Evolutionary conservation across 108 stramenopile genomes (phyloP), one percentile per base, ranked within the genome.

Genomic region (Seminavis robusta): DNA sequence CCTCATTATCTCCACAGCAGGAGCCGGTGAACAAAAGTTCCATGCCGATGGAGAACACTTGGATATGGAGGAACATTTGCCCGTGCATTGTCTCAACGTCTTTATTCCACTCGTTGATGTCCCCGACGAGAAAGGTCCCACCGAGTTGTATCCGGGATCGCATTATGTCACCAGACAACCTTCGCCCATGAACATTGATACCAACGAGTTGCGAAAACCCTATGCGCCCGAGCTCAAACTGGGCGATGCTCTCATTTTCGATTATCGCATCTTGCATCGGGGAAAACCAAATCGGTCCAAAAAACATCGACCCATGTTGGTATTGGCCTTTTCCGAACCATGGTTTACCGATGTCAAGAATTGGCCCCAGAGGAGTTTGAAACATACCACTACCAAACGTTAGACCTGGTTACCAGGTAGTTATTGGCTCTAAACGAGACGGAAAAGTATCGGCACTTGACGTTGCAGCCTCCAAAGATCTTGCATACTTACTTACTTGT

Each of bases 311-410:
- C 61, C 71, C 10, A 49, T 84, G 30, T 47, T 89, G 33, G 83
- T 82, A 0, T 44, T 84, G 40, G 84, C 87, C 13, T 72, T 80
- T 64, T 65, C 73, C 9, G 47, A 73, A 57, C 49, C 56, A 11
- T 85, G 83, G 88, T 90, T 86, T 67, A 48, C 64, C 24, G 88
- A 90, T 71, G 58, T 82, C 3, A 45, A 76, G 30, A 90, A 90
- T 47, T 90, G 86, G 68, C 88, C 88, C 1, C 71, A 71, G 47
- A 50, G 69, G 2, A 56, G 54, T 20, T 7, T 56, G 10, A 28
- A 48, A 26, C n/a, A 28, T 48, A 17, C n/a, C n/a, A n/a, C n/a
- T n/a, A n/a, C n/a, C n/a, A n/a, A n/a, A n/a, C n/a, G n/a, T n/a
- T n/a, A n/a, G n/a, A n/a, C n/a, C n/a, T n/a, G n/a, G n/a, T n/a